Base-by-base conservation (phyloP, 352 stramenopile genomes). In the Phytophthora ohioensis region DNA sequence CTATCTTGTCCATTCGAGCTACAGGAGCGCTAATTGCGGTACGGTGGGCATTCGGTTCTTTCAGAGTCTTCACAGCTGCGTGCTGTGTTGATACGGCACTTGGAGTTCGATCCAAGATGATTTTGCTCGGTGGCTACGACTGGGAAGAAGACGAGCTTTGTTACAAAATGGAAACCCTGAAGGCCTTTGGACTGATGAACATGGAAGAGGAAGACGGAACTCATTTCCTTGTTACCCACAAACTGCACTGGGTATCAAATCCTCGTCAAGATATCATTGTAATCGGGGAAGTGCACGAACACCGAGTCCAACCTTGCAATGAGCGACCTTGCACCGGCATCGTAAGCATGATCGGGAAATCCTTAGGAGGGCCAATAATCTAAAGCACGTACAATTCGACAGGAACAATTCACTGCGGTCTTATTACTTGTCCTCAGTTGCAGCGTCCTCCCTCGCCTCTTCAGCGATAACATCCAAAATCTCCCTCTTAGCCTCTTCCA, bases 401-500 rank as follows among this genome's bases (percentile, higher is more conserved):
- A 27, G 21, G 21, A 27, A 27, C 21, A 27, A 27, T 27, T 0
- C 21, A 36, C 59, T 68, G 21, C 9, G 32, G 31, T 64, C 31
- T 64, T 72, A 64, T 69, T 7, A 39, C 45, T 65, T 54, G 60
- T 7, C 39, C 3, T 12, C 48, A 27, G 11, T 51, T 47, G 46
- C 8, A 32, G 49, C 43, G 4, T 76, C 57, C 15, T 76, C 31
- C 21, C 73, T 65, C 57, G 62, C 36, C 32, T 69, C 63, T 2
- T 69, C 47, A 8, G 36, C 47, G 39, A 74, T 66, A 1, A 41
- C 48, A 30, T 76, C 46, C 3, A 66, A 1, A 48, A 70, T 58
- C 34, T 73, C 66, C 17, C 34, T 70, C 42, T 73, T 73, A 12
- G 52, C 69, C n/a, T 70, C 46, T 39, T 52, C 64, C 7, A 74